A percentile compares a stretch with the other conserved stretches of the same genome.
Evolutionary conservation across 2,329 filamentous ascomycete genomes (phyloP).

Genomic region (Fonsecaea pugnacius): DNA sequence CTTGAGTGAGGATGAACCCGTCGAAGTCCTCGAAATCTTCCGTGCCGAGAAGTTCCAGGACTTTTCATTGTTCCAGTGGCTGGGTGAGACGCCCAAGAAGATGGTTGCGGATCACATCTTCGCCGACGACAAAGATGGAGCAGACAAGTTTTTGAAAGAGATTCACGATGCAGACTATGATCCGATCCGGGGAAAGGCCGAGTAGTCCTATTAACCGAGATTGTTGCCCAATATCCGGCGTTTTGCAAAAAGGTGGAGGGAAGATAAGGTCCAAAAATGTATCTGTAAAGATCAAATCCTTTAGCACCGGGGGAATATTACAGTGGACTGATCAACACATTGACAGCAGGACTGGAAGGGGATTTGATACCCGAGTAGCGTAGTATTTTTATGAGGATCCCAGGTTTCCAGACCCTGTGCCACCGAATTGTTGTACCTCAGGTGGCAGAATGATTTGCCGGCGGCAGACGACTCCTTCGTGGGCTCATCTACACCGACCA

Average conservation of each 20-base stretch:
- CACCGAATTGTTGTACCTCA: background rate
- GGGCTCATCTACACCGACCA: background rate
- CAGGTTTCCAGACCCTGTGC: background rate
- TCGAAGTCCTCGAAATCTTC: conserved; percentile 78
- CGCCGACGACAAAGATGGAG: conserved; percentile 63
- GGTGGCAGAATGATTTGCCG: conserved; percentile 17
- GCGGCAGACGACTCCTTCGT: background rate
- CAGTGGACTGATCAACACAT: background rate
- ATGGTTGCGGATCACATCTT: conserved; percentile 71
- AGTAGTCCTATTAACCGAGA: conserved; percentile 5
- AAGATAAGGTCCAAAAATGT: conserved; percentile 1
- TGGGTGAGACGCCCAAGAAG: conserved; percentile 71
- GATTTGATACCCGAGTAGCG: background rate
- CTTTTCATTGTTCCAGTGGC: conserved; percentile 75
- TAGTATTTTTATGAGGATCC: background rate
- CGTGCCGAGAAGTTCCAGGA: conserved; percentile 72
- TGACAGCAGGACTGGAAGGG: background rate
- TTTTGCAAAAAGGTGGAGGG: background rate
- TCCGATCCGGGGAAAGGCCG: conserved; percentile 23
- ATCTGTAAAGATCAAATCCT: conserved; percentile 1
- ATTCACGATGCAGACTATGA: conserved; percentile 63
- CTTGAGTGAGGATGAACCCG: conserved; percentile 70
- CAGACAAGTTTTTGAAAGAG: conserved; percentile 64
- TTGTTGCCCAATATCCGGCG: conserved; percentile 1
- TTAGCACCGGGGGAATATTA: background rate